A percentile compares a stretch with the other conserved stretches of the same genome.
Evolutionary conservation across 2,329 filamentous ascomycete genomes (phyloP).

Genomic region (Colletotrichum sp.): DNA sequence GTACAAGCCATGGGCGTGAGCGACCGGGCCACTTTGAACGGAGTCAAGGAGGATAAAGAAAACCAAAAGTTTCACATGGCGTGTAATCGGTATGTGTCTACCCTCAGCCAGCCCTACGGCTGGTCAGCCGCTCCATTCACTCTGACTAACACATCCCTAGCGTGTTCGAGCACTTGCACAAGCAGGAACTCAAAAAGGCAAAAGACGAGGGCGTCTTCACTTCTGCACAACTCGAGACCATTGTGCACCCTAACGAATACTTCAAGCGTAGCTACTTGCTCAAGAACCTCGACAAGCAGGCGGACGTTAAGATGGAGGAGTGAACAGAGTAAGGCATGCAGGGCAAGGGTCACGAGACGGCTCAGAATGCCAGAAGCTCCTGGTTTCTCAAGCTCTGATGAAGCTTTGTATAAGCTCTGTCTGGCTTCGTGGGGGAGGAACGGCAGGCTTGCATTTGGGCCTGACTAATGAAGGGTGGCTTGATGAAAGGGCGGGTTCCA

Average conservation of each 20-base stretch:
- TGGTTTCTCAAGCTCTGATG: neutral
- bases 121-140: neutral
- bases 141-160: slow-evolving; percentile 38
- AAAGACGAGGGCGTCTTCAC: slow-evolving; percentile 77
- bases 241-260: slow-evolving; percentile 97
- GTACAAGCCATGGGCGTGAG: slow-evolving; percentile 80
- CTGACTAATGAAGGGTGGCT: slow-evolving; percentile 10
- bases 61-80: slow-evolving; percentile 92
- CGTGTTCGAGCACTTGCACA: slow-evolving; percentile 90
- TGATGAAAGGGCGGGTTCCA: slow-evolving; percentile 5
- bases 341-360: neutral
- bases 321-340: slow-evolving; percentile 31
- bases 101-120: neutral
- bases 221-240: slow-evolving; percentile 84
- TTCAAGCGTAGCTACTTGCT: slow-evolving; percentile 94
- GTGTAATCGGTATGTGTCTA: slow-evolving; percentile 78
- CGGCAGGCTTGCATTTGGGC: neutral
- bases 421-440: neutral
- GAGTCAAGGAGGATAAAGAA: slow-evolving; percentile 87
- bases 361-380: neutral
- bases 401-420: neutral
- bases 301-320: slow-evolving; percentile 63
- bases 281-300: slow-evolving; percentile 72
- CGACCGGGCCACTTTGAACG: slow-evolving; percentile 78
- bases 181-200: slow-evolving; percentile 75